phyloP scores from a whole-genome alignment of 164 flowering plant genomes.

The Macadamia integrifolia region DNA sequence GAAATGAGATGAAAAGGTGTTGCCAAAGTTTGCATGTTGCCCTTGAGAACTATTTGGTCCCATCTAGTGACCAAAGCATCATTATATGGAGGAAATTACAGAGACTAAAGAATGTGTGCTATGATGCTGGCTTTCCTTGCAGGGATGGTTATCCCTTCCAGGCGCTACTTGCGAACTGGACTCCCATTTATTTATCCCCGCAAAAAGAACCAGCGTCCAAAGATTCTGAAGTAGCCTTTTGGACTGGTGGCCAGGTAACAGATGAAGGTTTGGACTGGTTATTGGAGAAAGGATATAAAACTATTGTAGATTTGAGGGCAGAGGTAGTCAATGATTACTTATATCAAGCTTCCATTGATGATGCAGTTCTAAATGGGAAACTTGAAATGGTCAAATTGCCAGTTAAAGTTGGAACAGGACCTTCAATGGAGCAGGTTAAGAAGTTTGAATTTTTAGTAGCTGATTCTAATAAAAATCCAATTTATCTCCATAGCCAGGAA shows the following conservation, averaged over 20 bases:
- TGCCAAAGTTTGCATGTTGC: constrained; percentile 83
- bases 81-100: constrained; percentile 89
- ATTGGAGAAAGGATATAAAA: constrained; percentile 61
- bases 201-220: constrained; percentile 30
- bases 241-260: constrained; percentile 88
- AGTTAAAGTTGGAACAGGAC: constrained; percentile 72
- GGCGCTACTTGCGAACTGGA: constrained; percentile 82
- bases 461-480: constrained; percentile 53
- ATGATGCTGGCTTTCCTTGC: constrained; percentile 90
- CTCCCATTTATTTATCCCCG: constrained; percentile 50
- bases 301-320: constrained; percentile 90
- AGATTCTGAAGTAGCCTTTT: constrained; percentile 63
- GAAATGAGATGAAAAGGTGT: constrained; percentile 89
- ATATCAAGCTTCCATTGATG: constrained; percentile 51
- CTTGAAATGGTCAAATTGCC: constrained; percentile 68
- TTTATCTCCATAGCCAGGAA: constrained; percentile 92
- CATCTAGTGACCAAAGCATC: constrained; percentile 49
- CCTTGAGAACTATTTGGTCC: constrained; percentile 68
- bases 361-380: constrained; percentile 51
- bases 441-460: constrained; percentile 69
- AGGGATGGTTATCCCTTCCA: constrained; percentile 60
- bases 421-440: constrained; percentile 84
- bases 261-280: constrained; percentile 87
- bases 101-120: constrained; percentile 82
- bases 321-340: constrained; percentile 68